Conservation (phyloP, 169 alveolate genomes). For the Plasmodium chabaudi region DNA sequence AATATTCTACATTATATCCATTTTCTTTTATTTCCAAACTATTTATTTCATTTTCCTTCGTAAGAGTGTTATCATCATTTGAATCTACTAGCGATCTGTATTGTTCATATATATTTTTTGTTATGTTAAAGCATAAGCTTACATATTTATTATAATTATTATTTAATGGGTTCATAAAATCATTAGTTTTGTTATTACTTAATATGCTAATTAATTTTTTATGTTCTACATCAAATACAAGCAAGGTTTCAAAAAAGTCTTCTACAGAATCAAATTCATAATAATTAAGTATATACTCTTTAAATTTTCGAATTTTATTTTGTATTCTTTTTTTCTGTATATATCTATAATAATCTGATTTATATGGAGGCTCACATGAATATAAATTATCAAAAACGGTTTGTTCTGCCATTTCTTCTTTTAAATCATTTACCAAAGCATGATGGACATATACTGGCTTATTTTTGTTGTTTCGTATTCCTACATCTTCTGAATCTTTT, state of each 20-base stretch:
- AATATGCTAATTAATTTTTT: not conserved
- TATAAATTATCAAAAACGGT: conserved; percentile 23
- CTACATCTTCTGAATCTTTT: conserved; percentile 50
- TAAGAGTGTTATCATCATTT: too few relatives aligned
- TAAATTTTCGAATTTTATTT: conserved; percentile 69
- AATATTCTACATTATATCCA: too few relatives aligned
- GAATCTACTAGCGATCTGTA: too few relatives aligned
- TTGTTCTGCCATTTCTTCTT: conserved; percentile 50
- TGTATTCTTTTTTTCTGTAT: conserved; percentile 64
- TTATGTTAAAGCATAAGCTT: too few relatives aligned
- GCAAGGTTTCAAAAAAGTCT: conserved; percentile 57
- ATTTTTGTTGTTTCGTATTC: conserved; percentile 21
- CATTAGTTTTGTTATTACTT: too few relatives aligned
- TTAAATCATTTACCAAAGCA: conserved; percentile 68
- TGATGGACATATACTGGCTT: conserved; percentile 37
- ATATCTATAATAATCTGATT: conserved; percentile 52
- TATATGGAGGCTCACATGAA: conserved; percentile 24
- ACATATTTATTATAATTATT: too few relatives aligned
- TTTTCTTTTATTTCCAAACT: too few relatives aligned
- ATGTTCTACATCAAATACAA: conserved; percentile 31
- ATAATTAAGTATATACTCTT: conserved; percentile 57
- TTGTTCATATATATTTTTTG: too few relatives aligned
- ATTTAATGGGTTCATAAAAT: too few relatives aligned
- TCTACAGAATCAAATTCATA: conserved; percentile 51
- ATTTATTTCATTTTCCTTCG: too few relatives aligned